These are phyloP conservation scores for Candida frijolesensis DNA, from an alignment of 1,139 yeast species.

Conservation along the genomic window DNA sequence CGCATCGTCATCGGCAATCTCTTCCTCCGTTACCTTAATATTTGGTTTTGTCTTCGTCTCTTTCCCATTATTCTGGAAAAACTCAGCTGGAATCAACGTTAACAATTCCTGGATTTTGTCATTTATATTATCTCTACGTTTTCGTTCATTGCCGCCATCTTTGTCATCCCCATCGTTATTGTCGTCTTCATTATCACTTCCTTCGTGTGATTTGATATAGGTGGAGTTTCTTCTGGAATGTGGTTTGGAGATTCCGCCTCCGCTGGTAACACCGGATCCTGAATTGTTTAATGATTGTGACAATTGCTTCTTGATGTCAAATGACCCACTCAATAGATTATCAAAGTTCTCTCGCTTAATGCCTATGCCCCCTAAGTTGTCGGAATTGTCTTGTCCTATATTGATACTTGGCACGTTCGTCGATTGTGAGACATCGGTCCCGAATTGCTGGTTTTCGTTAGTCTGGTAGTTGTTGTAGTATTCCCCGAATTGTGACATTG, in stretches of 20 bases:
- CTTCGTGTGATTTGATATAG: constrained; percentile 30
- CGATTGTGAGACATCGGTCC: not conserved
- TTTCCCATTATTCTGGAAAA: constrained; percentile 33
- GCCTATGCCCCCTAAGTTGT: constrained; percentile 25
- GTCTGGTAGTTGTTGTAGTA: constrained; percentile 2
- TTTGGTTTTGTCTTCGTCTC: constrained; percentile 7
- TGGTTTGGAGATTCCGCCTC: constrained; percentile 45
- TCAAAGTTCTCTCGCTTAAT: constrained; percentile 34
- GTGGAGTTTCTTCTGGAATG: constrained; percentile 42
- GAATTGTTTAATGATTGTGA: constrained; percentile 35
- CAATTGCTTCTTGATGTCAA: constrained; percentile 44
- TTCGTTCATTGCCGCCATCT: constrained; percentile 54
- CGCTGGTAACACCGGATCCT: constrained; percentile 1
- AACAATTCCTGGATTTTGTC: constrained; percentile 85
- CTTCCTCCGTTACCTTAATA: constrained; percentile 8
- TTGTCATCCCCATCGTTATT: constrained; percentile 37
- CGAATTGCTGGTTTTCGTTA: not conserved
- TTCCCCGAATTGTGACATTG: constrained; percentile 9
- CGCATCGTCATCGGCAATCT: constrained; percentile 12
- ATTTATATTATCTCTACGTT: constrained; percentile 85
- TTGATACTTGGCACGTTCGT: not conserved
- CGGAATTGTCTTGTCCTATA: not conserved
- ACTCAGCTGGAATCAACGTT: constrained; percentile 64
- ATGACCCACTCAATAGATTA: constrained; percentile 31
- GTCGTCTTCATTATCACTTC: constrained; percentile 34